Conservation (phyloP, 2,329 filamentous ascomycete species). For the Piedraia hortae region DNA sequence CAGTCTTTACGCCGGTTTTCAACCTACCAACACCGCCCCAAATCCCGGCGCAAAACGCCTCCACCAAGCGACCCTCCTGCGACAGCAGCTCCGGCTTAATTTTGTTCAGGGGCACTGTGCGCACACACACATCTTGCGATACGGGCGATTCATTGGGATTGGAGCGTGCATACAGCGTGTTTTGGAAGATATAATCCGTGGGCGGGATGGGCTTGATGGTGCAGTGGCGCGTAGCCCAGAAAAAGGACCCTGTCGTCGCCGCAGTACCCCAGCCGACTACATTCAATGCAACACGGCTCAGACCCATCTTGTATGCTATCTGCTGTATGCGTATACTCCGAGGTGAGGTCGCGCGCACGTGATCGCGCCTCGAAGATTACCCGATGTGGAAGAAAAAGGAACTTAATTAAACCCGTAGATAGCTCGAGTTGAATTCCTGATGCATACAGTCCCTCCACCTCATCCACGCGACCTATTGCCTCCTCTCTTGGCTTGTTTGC, state of each 20-base stretch:
- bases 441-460: slow-evolving; percentile 17
- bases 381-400: no score
- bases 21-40: slow-evolving; percentile 36
- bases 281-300: slow-evolving; percentile 9
- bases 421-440: no score
- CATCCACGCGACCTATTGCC: slow-evolving; percentile 29
- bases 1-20: background rate
- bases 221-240: slow-evolving; percentile 26
- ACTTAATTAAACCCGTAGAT: no score
- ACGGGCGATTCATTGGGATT: slow-evolving; percentile 36
- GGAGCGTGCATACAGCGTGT: slow-evolving; percentile 26
- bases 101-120: slow-evolving; percentile 31
- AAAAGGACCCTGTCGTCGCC: slow-evolving; percentile 24
- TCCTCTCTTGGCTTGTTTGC: slow-evolving; percentile 34
- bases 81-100: slow-evolving; percentile 38
- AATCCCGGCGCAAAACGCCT: slow-evolving; percentile 38
- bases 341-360: no score
- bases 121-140: slow-evolving; percentile 36
- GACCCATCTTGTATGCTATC: slow-evolving; percentile 9
- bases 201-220: slow-evolving; percentile 30
- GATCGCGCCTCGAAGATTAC: no score
- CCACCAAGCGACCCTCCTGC: slow-evolving; percentile 27
- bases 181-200: slow-evolving; percentile 33
- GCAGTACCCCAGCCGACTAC: slow-evolving; percentile 11
- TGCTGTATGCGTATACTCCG: no score